These are phyloP conservation scores for Fusarium odoratissimum DNA, from an alignment of 2,329 filamentous ascomycete species.

Conservation along the genomic window DNA sequence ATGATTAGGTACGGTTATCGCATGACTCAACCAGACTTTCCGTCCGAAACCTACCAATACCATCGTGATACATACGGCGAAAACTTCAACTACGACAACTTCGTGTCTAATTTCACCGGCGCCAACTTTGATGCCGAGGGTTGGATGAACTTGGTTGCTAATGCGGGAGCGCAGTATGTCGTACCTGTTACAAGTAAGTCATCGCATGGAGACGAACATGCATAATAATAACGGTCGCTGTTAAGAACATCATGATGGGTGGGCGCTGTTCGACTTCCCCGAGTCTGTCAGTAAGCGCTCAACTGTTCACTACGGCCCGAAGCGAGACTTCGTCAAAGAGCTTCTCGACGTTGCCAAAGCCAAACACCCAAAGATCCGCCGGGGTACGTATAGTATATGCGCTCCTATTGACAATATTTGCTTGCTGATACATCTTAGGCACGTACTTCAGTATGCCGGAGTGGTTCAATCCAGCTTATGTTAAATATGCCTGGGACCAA, in stretches of 20 bases:
- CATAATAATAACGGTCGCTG: rapidly evolving
- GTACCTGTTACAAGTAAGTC: neutral
- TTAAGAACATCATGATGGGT: neutral
- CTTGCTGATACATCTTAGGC: neutral
- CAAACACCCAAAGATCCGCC: neutral
- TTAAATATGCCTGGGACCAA: neutral
- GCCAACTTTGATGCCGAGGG: neutral
- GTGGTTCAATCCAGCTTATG: neutral
- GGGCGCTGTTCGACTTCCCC: neutral
- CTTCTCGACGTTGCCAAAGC: neutral
- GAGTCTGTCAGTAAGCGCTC: neutral
- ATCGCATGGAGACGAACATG: neutral
- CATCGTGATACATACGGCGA: neutral
- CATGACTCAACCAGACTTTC: neutral
- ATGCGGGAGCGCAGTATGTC: neutral
- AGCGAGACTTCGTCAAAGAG: neutral
- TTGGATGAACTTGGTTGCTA: neutral
- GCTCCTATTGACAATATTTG: rapidly evolving
- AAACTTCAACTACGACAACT: neutral
- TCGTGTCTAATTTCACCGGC: neutral
- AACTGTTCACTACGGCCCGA: neutral
- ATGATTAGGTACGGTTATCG: neutral
- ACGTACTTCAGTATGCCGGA: neutral
- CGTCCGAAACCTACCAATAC: neutral
- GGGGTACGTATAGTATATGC: rapidly evolving